A percentile compares a stretch with the other conserved stretches of the same genome.
These are phyloP conservation scores for Volvox carteri DNA, from an alignment of 163 green algal genomes.

Conservation along the genomic window DNA sequence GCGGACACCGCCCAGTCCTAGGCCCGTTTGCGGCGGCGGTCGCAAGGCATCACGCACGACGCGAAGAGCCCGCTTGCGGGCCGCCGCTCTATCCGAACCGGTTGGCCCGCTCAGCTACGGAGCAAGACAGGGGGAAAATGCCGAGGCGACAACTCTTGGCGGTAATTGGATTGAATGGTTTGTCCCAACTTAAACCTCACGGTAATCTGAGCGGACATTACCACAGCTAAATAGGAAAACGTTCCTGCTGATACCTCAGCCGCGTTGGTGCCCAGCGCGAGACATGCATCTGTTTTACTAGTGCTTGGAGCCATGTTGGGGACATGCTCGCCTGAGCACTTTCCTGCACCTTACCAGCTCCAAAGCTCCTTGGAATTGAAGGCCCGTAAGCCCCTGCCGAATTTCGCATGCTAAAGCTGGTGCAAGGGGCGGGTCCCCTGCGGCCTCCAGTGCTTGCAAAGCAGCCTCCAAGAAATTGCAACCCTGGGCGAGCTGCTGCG, in stretches of 20 bases:
- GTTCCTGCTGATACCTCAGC: no score
- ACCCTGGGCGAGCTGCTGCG: conserved; percentile 15
- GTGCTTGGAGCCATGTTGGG: no score
- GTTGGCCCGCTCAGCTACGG: conserved; percentile 10
- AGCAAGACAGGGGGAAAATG: not conserved
- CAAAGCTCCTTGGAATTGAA: conserved; percentile 51
- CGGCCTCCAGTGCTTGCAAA: conserved; percentile 49
- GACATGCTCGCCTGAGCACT: no score
- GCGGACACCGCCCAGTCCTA: not conserved
- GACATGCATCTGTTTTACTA: no score
- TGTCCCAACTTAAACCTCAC: no score
- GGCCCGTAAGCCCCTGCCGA: conserved; percentile 30
- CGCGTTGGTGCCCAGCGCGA: no score
- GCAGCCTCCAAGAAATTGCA: conserved; percentile 62
- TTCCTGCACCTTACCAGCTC: conserved; percentile 55
- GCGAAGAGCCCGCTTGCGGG: conserved; percentile 55
- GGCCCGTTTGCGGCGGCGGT: not conserved
- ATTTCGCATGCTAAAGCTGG: conserved; percentile 51
- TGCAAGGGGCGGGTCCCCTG: conserved; percentile 36
- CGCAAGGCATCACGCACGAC: conserved; percentile 55
- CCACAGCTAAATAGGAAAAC: no score
- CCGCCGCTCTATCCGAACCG: not conserved
- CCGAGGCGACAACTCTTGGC: no score
- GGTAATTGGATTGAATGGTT: no score
- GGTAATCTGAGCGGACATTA: no score